Percentiles rank a stretch among this genome's conserved stretches.
Evolutionary conservation across 139 green algal species (phyloP).

Genomic region (Picochlorum costavermella): DNA sequence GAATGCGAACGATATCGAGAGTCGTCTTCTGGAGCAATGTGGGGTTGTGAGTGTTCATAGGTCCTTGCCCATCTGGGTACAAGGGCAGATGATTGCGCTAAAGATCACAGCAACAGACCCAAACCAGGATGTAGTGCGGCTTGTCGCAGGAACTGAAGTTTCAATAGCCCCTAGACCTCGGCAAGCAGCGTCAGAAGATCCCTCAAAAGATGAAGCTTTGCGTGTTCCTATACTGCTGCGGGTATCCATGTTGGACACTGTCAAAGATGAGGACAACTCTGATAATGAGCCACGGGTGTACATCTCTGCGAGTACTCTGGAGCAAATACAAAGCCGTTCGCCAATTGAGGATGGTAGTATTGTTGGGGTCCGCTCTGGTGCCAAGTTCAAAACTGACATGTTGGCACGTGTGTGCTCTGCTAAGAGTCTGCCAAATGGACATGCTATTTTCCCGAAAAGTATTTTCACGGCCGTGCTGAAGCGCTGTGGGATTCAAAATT

Average conservation of each 20-base stretch:
- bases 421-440: not conserved
- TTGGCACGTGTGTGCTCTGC: not conserved
- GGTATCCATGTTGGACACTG: not conserved
- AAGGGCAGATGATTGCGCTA: conserved; percentile 27
- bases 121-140: conserved; percentile 29
- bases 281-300: conserved; percentile 3
- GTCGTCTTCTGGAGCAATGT: conserved; percentile 60
- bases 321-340: not conserved
- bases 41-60: conserved; percentile 49
- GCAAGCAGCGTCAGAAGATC: not conserved
- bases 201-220: not conserved
- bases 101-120: conserved; percentile 18
- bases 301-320: not conserved
- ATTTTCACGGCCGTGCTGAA: not conserved
- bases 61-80: conserved; percentile 58
- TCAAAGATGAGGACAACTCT: conserved; percentile 7
- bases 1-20: conserved; percentile 67
- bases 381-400: conserved; percentile 1
- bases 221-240: not conserved
- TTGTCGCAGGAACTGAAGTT: conserved; percentile 58
- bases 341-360: not conserved
- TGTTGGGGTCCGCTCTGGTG: not conserved
- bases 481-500: not conserved
- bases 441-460: not conserved
- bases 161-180: conserved; percentile 59